Evolutionary conservation across 2,329 filamentous ascomycete genomes (phyloP).

Genomic region (Allantophomopsis cytisporea): DNA sequence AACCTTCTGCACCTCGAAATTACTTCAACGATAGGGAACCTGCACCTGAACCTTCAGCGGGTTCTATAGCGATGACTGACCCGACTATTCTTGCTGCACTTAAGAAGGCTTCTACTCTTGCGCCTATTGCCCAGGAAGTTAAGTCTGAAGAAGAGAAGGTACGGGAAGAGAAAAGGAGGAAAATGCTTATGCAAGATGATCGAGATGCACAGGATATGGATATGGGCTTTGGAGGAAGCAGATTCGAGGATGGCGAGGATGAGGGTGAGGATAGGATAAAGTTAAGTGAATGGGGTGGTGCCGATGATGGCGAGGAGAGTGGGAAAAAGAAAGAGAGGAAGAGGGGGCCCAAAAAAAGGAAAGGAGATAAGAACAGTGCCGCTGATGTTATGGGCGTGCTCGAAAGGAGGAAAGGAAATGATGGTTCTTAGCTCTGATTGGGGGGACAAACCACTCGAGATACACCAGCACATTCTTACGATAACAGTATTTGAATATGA

Average conservation of each 20-base stretch:
- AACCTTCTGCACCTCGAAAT: conserved; percentile 25
- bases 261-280: conserved; percentile 54
- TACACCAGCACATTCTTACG: too few species aligned
- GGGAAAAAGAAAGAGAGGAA: conserved; percentile 44
- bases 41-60: conserved; percentile 15
- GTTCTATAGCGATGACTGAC: conserved; percentile 47
- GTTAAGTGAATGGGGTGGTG: conserved; percentile 50
- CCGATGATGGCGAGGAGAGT: conserved; percentile 24
- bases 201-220: conserved; percentile 87
- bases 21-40: conserved; percentile 44
- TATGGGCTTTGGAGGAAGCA: conserved; percentile 81
- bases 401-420: conserved; percentile 28
- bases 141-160: conserved; percentile 31
- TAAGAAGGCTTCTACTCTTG: conserved; percentile 64
- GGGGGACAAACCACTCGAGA: too few species aligned
- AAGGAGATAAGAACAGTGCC: conserved; percentile 66
- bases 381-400: conserved; percentile 71
- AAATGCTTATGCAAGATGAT: conserved; percentile 59
- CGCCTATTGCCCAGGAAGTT: conserved; percentile 26
- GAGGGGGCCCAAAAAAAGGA: conserved; percentile 60
- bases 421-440: too few species aligned
- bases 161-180: conserved; percentile 55
- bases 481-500: too few species aligned
- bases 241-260: conserved; percentile 81
- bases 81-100: conserved; percentile 72